Conservation (phyloP, 495 filamentous ascomycete genomes). For the Hyaloscypha bicolor region DNA sequence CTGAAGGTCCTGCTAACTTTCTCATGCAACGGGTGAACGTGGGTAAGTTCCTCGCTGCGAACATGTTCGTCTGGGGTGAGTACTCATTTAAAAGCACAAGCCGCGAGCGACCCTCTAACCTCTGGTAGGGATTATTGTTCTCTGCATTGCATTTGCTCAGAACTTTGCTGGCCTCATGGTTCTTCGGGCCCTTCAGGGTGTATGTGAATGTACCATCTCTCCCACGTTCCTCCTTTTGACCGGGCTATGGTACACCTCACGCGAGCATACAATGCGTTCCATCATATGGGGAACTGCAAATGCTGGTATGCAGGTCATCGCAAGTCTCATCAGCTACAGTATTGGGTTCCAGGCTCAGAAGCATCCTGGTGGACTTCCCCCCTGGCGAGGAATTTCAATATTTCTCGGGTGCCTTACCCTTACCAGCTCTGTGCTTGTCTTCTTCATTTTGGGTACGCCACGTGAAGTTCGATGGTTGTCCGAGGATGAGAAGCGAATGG, state of each 20-base stretch:
- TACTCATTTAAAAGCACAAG: not conserved
- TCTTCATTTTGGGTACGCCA: constrained; percentile 40
- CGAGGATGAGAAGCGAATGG: constrained; percentile 41
- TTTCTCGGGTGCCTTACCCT: constrained; percentile 40
- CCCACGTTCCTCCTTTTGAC: constrained; percentile 44
- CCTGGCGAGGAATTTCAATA: constrained; percentile 43
- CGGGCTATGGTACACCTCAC: constrained; percentile 40
- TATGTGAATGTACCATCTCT: constrained; percentile 44
- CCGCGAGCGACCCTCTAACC: not conserved
- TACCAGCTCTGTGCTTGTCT: constrained; percentile 34
- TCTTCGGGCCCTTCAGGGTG: constrained; percentile 37
- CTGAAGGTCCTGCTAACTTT: constrained; percentile 10
- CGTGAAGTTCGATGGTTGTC: constrained; percentile 40
- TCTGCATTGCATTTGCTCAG: constrained; percentile 1
- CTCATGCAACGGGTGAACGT: constrained; percentile 6
- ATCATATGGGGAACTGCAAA: constrained; percentile 47
- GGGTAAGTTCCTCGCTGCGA: not conserved
- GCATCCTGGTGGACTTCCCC: constrained; percentile 36
- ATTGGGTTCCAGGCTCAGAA: constrained; percentile 38
- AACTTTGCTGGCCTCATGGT: constrained; percentile 6
- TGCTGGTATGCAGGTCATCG: constrained; percentile 44
- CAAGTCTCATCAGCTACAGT: constrained; percentile 40
- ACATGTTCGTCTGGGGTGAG: constrained; percentile 13
- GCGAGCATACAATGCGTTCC: constrained; percentile 39
- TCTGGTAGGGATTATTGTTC: constrained; percentile 7